These are phyloP conservation scores for Vitis cinerea DNA, from an alignment of 164 flowering plant species.

Conservation along the genomic window DNA sequence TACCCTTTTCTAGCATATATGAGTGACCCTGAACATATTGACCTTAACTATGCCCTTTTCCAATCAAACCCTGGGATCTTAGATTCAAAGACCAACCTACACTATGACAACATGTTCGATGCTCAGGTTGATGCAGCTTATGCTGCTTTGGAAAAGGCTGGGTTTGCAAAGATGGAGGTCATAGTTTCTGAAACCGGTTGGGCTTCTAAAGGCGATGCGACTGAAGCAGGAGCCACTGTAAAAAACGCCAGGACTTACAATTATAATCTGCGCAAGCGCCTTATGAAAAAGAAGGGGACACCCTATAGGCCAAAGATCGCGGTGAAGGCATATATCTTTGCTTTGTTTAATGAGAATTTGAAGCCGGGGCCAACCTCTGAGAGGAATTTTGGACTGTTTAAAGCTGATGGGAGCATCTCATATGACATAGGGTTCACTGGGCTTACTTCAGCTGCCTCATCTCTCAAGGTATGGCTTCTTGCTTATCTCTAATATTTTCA, in stretches of 20 bases:
- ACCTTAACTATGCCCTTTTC: constrained; percentile 73
- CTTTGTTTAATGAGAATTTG: constrained; percentile 76
- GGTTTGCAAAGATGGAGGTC: constrained; percentile 62
- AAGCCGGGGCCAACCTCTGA: constrained; percentile 83
- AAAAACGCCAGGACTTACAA: constrained; percentile 74
- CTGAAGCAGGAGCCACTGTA: constrained; percentile 61
- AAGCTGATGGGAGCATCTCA: constrained; percentile 82
- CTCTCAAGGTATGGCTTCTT: constrained; percentile 36
- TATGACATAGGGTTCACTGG: constrained; percentile 85
- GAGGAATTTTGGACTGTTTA: constrained; percentile 86
- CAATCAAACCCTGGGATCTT: constrained; percentile 48
- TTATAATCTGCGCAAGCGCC: constrained; percentile 47
- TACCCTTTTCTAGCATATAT: constrained; percentile 86
- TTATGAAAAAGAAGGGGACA: constrained; percentile 71
- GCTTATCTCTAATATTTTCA: neutral
- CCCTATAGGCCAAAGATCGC: constrained; percentile 62
- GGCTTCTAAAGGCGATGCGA: constrained; percentile 73
- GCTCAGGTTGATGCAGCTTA: constrained; percentile 79
- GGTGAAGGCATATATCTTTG: constrained; percentile 70
- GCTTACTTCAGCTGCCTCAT: constrained; percentile 50
- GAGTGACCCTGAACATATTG: constrained; percentile 58
- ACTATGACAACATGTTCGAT: constrained; percentile 85
- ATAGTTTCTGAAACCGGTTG: constrained; percentile 89
- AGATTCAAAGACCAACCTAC: constrained; percentile 70
- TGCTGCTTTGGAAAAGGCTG: constrained; percentile 69